These are phyloP conservation scores for Apostasia ramifera DNA, from an alignment of 106 monocot species.

Conservation along the genomic window DNA sequence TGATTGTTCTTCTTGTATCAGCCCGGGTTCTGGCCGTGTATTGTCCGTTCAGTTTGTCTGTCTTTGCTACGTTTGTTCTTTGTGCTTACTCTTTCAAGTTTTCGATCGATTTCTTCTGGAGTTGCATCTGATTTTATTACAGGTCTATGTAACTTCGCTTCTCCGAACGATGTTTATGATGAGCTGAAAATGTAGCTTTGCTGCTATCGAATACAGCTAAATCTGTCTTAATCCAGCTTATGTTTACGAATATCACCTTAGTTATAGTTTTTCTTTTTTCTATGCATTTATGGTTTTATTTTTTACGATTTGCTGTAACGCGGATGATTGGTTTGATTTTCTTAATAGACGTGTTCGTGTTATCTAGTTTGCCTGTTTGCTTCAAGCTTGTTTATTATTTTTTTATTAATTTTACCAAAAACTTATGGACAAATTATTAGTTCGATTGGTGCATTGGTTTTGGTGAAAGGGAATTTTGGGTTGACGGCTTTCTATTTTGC, in stretches of 20 bases:
- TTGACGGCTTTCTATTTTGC: constrained; percentile 7
- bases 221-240: background rate
- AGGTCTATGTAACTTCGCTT: background rate
- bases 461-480: constrained; percentile 2
- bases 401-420: background rate
- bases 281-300: background rate
- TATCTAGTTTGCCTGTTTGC: background rate
- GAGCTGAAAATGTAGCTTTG: constrained; percentile 1
- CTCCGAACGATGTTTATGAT: background rate
- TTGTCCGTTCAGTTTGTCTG: too few species aligned
- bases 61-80: background rate
- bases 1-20: background rate
- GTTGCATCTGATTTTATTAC: background rate
- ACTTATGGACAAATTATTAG: background rate
- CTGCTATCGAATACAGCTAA: background rate
- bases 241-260: background rate
- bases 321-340: background rate
- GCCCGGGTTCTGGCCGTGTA: background rate
- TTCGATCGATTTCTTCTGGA: background rate
- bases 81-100: background rate
- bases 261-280: background rate
- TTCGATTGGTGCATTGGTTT: constrained; percentile 1
- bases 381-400: background rate
- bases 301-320: background rate
- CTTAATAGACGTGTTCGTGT: background rate